Conservation (phyloP, 495 filamentous ascomycete species). For the Bombardia bombarda region DNA sequence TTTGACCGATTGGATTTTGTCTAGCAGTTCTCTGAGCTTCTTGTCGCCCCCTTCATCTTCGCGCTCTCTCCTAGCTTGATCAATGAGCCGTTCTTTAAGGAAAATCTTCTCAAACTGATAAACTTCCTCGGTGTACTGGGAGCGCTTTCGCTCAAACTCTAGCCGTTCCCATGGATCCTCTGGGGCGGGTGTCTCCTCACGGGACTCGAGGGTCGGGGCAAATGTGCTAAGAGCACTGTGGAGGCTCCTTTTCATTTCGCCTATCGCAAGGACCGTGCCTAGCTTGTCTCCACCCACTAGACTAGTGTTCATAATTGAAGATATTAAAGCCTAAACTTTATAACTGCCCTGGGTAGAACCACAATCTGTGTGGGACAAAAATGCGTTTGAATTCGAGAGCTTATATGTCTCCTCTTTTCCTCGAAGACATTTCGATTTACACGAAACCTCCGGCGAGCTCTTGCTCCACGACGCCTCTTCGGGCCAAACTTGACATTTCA, state of each 20-base stretch:
- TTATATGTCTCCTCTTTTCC: not conserved
- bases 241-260: too few species aligned
- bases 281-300: too few species aligned
- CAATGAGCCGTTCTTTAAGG: conserved; percentile 1
- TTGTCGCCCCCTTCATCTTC: conserved; percentile 7
- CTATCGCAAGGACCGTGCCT: too few species aligned
- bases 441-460: too few species aligned
- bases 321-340: too few species aligned
- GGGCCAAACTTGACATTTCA: not conserved
- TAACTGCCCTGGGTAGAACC: too few species aligned
- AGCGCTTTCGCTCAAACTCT: conserved; percentile 5
- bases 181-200: conserved; percentile 1
- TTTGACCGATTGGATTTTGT: conserved; percentile 2
- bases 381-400: too few species aligned
- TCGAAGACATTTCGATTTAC: not conserved
- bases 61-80: not conserved
- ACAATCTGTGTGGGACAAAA: too few species aligned
- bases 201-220: conserved; percentile 1
- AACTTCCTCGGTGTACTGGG: not conserved
- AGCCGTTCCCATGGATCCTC: conserved; percentile 7
- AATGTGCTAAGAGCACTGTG: conserved; percentile 8
- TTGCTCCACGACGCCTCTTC: too few species aligned
- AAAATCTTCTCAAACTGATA: conserved; percentile 5
- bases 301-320: too few species aligned
- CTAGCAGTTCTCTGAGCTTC: conserved; percentile 1